Conservation (phyloP, 805 yeast species). For the Priceomyces carsonii region DNA sequence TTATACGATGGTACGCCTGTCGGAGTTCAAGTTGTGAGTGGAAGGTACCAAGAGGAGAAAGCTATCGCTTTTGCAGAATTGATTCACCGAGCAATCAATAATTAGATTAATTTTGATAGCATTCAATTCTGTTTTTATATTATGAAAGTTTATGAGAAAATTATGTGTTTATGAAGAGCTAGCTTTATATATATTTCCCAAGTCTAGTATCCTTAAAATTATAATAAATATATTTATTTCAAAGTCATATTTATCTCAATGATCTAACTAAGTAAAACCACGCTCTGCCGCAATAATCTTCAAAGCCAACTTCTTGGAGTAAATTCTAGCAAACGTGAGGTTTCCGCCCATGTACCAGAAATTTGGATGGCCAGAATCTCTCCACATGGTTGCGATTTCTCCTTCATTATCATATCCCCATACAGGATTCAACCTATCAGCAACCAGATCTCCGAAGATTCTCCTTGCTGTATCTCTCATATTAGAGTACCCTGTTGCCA, state of each 20-base stretch:
- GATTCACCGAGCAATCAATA: too few relatives aligned
- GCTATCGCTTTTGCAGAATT: conserved; percentile 28
- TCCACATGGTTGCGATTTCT: conserved; percentile 38
- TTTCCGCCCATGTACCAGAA: conserved; percentile 46
- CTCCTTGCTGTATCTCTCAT: conserved; percentile 42
- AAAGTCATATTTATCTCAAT: too few relatives aligned
- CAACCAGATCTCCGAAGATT: conserved; percentile 37
- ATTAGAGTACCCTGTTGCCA: conserved; percentile 47
- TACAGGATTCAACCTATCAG: conserved; percentile 35
- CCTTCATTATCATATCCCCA: conserved; percentile 49
- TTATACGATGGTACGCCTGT: conserved; percentile 61
- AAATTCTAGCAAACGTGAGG: conserved; percentile 37
- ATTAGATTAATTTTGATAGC: too few relatives aligned
- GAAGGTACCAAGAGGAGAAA: conserved; percentile 62
- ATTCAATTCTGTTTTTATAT: too few relatives aligned
- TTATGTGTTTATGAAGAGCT: too few relatives aligned
- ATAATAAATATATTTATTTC: too few relatives aligned
- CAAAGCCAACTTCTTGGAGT: conserved; percentile 40
- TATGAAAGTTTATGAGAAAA: too few relatives aligned
- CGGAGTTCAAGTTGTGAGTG: conserved; percentile 63
- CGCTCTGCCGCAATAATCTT: conserved; percentile 43
- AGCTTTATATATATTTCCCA: too few relatives aligned
- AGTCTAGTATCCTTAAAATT: too few relatives aligned
- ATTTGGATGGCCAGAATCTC: conserved; percentile 41
- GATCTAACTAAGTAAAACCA: too few relatives aligned